A percentile compares a stretch with the other conserved stretches of the same genome.
phyloP scores from a whole-genome alignment of 2,329 filamentous ascomycete species.

The Cladorrhinum sp. region DNA sequence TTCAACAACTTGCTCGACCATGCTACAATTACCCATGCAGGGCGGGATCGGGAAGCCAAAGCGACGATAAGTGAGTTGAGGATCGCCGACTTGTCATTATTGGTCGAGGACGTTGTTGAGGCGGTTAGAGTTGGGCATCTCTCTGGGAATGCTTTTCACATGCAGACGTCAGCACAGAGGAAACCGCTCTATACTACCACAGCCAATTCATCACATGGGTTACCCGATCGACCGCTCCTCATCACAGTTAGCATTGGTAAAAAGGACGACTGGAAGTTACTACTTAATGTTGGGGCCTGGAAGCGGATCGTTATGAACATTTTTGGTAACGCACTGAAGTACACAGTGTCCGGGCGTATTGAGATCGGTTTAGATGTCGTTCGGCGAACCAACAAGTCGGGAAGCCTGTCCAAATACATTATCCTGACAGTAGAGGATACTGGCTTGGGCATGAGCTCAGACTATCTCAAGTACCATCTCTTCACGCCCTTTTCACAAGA shows the following conservation, averaged over 20 bases:
- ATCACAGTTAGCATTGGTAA: conserved; percentile 18
- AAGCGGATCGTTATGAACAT: conserved; percentile 52
- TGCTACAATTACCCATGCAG: conserved; percentile 21
- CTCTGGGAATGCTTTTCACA: conserved; percentile 16
- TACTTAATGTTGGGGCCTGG: conserved; percentile 20
- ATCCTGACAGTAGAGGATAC: conserved; percentile 58
- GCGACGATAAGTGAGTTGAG: neutral
- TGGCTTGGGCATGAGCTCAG: conserved; percentile 61
- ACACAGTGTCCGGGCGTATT: conserved; percentile 35
- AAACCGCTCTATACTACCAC: neutral
- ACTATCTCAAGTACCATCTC: conserved; percentile 58
- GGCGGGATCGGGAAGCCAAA: neutral
- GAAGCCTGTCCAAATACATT: conserved; percentile 23
- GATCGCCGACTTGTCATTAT: conserved; percentile 9
- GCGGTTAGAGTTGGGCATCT: conserved; percentile 20
- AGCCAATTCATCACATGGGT: neutral
- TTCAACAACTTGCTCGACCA: conserved; percentile 38
- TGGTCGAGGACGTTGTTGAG: conserved; percentile 25
- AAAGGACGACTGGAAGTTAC: conserved; percentile 13
- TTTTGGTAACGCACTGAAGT: conserved; percentile 54
- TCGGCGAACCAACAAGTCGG: conserved; percentile 11
- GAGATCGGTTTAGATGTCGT: conserved; percentile 6
- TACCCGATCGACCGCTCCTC: conserved; percentile 11
- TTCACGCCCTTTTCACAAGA: conserved; percentile 67
- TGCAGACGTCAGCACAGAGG: conserved; percentile 2